Evolutionary conservation across 1,139 yeast species (phyloP), one percentile per base, ranked within the genome.

Genomic region (Magnusiomyces sp.): DNA sequence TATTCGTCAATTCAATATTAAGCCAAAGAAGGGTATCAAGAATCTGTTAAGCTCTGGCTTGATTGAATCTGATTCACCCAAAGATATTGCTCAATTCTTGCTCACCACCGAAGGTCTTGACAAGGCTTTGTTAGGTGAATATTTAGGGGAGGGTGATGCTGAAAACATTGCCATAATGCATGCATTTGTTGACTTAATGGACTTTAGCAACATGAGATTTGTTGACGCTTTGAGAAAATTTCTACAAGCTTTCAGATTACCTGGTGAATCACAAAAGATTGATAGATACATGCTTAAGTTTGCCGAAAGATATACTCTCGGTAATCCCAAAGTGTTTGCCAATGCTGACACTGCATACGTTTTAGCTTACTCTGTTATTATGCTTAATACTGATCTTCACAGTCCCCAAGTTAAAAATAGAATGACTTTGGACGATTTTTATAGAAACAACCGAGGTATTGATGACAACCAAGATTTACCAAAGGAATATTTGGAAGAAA

Each of bases 211-310:
- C 45, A 67, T 77, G 55, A 73, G 79, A 1, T 89, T 92, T 62
- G 94, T 90, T 9, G 95, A 83, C 58, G 95, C 97, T 0, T 72
- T 94, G 71, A 78, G 98, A 59, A 72, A 71, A 10, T 88, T 88
- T 61, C 74, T 94, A 53, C 98, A 94, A 64, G 75, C 81, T 43
- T 94, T 94, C 68, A 76, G 98, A 64, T 74, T 94, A 53, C 98
- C 99, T 0, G 99, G 99, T 45, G 99, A 94, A 69, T 90, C 97
- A 1, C 99, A 94, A 68, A 92, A 92, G 63, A 90, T 94, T 65
- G 98, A 94, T 72, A 76, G 99, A 60, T 88, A 82, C 62, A 88
- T 94, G 96, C 77, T 92, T 62, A 92, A 94, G 62, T 94, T 94
- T 71, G 98, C 98, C 2, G 96, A 89, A 65, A 75, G 95, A 58